Conservation (phyloP, 148 eudicot genomes). For the Rhododendron vialii region DNA sequence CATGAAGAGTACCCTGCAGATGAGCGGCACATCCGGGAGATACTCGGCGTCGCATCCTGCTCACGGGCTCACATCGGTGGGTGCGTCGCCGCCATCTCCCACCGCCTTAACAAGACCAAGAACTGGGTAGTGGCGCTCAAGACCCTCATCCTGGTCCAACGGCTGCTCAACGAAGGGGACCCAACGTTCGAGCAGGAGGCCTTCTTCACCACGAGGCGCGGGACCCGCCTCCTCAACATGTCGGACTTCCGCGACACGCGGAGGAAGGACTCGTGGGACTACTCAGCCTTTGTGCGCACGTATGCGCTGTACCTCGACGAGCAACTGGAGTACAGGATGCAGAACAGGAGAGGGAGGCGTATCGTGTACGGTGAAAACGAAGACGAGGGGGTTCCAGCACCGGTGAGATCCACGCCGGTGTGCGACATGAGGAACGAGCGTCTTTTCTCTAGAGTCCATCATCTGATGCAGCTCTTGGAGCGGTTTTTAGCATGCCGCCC, state of each 20-base stretch:
- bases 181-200: constrained; percentile 66
- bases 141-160: constrained; percentile 60
- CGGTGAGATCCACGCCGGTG: constrained; percentile 23
- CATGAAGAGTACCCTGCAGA: constrained; percentile 82
- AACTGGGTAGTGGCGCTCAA: constrained; percentile 96
- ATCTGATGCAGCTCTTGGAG: constrained; percentile 67
- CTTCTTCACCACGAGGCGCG: constrained; percentile 76
- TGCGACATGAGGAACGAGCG: constrained; percentile 36
- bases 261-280: constrained; percentile 60
- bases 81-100: constrained; percentile 50
- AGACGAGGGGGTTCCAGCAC: not conserved
- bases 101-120: constrained; percentile 69
- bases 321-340: constrained; percentile 64
- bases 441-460: constrained; percentile 45
- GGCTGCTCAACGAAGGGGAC: constrained; percentile 70
- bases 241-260: constrained; percentile 69
- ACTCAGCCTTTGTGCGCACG: constrained; percentile 70
- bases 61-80: constrained; percentile 49
- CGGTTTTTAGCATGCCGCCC: constrained; percentile 80
- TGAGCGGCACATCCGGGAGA: constrained; percentile 66
- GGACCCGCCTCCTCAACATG: constrained; percentile 81
- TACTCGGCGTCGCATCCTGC: constrained; percentile 56
- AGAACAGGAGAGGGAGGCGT: constrained; percentile 33
- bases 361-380: constrained; percentile 24
- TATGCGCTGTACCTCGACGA: constrained; percentile 73